These are phyloP conservation scores for Leptographium procerum DNA, from an alignment of 2,329 filamentous ascomycete species.

Conservation along the genomic window DNA sequence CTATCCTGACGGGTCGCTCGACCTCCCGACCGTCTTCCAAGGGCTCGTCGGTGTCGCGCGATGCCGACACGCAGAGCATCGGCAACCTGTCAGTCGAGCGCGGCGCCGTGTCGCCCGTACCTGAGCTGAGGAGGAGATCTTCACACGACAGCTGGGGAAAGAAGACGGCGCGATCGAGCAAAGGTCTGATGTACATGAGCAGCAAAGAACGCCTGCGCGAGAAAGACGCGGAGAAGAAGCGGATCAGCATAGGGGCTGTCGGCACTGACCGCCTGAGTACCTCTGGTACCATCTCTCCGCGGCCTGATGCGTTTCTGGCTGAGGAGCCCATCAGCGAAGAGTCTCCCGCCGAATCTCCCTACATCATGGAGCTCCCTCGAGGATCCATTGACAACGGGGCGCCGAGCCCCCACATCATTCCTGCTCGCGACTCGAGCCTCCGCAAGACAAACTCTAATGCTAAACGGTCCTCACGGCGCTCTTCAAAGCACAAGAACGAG, in stretches of 20 bases:
- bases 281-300: constrained; percentile 21
- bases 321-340: constrained; percentile 48
- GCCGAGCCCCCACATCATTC: constrained; percentile 44
- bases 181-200: constrained; percentile 61
- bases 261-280: constrained; percentile 23
- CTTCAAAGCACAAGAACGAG: constrained; percentile 36
- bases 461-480: constrained; percentile 41
- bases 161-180: constrained; percentile 40
- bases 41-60: constrained; percentile 41
- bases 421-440: constrained; percentile 56
- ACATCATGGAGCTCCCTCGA: constrained; percentile 19
- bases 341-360: constrained; percentile 22
- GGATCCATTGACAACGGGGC: constrained; percentile 10
- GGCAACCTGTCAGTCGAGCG: constrained; percentile 54
- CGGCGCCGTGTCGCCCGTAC: constrained; percentile 29
- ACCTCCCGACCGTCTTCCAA: constrained; percentile 49
- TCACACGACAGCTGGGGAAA: constrained; percentile 54
- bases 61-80: constrained; percentile 50
- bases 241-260: constrained; percentile 30
- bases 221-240: constrained; percentile 50
- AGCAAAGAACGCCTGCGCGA: constrained; percentile 57
- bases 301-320: constrained; percentile 37
- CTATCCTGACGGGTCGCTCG: constrained; percentile 39
- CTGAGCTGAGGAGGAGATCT: constrained; percentile 38
- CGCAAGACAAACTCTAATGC: constrained; percentile 41